Evolutionary conservation across 495 filamentous ascomycete genomes (phyloP).

Genomic region (Penicillium canariense): DNA sequence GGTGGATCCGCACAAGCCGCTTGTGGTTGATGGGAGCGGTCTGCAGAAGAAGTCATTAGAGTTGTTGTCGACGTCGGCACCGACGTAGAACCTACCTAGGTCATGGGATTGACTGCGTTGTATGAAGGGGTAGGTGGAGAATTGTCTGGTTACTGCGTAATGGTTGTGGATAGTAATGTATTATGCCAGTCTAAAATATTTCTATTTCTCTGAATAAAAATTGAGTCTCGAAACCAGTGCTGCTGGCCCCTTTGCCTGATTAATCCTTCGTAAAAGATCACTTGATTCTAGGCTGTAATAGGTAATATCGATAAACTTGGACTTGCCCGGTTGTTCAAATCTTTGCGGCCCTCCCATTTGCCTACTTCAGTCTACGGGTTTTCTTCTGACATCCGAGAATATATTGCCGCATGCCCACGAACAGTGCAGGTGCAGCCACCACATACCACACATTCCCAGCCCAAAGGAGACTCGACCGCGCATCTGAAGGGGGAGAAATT

Average conservation of each 20-base stretch:
- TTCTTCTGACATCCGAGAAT: too few relatives aligned
- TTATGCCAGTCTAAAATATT: neutral
- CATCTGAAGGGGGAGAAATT: too few relatives aligned
- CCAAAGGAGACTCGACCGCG: too few relatives aligned
- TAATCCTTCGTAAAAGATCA: neutral
- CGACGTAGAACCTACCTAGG: conserved; percentile 8
- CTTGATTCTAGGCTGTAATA: too few relatives aligned
- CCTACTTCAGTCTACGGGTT: too few relatives aligned
- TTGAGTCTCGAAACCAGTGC: neutral
- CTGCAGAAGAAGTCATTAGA: conserved; percentile 14
- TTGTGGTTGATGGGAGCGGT: conserved; percentile 44
- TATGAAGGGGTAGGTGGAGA: neutral
- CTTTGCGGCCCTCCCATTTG: too few relatives aligned
- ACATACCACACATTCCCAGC: too few relatives aligned
- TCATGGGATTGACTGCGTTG: neutral
- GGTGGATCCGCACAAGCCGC: conserved; percentile 23
- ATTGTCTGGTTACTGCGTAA: neutral
- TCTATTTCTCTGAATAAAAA: neutral
- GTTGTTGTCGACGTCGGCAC: conserved; percentile 17
- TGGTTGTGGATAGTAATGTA: conserved; percentile 3
- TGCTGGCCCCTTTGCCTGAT: neutral
- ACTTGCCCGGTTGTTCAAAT: too few relatives aligned
- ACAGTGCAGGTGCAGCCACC: too few relatives aligned
- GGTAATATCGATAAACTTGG: too few relatives aligned
- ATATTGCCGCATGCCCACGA: too few relatives aligned